Evolutionary conservation across 1,284 basidiomycete species (phyloP).

Genomic region (Irpex sp.): DNA sequence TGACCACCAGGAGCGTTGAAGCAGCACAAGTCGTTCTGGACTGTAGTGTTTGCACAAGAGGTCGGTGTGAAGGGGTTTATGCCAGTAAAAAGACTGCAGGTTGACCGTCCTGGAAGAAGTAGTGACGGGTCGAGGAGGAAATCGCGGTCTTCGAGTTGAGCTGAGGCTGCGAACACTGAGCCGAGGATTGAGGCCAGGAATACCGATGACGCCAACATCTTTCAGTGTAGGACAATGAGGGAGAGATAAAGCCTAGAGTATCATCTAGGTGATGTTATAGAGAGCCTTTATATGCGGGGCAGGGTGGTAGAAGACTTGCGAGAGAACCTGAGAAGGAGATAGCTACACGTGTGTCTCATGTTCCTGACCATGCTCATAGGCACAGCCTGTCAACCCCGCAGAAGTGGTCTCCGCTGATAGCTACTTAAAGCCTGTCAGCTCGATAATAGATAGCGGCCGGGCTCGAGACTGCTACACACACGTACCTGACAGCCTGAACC

Average conservation of each 20-base stretch:
- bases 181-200: background rate
- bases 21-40: slow-evolving; percentile 10
- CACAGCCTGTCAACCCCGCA: background rate
- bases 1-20: slow-evolving; percentile 13
- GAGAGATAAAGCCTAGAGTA: background rate
- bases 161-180: background rate
- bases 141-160: background rate
- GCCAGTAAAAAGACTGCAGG: slow-evolving; percentile 7
- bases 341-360: background rate
- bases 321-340: background rate
- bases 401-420: background rate
- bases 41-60: slow-evolving; percentile 9
- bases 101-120: slow-evolving; percentile 10
- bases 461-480: background rate
- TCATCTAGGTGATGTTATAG: too few species aligned
- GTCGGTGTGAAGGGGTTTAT: slow-evolving; percentile 8
- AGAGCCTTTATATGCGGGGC: background rate
- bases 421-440: background rate
- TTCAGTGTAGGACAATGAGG: background rate
- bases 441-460: background rate
- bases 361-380: background rate
- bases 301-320: background rate
- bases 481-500: background rate
- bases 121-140: slow-evolving; percentile 5
- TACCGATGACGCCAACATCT: background rate